phyloP scores from a whole-genome alignment of 306 rosid genomes.

The Cercis canadensis region DNA sequence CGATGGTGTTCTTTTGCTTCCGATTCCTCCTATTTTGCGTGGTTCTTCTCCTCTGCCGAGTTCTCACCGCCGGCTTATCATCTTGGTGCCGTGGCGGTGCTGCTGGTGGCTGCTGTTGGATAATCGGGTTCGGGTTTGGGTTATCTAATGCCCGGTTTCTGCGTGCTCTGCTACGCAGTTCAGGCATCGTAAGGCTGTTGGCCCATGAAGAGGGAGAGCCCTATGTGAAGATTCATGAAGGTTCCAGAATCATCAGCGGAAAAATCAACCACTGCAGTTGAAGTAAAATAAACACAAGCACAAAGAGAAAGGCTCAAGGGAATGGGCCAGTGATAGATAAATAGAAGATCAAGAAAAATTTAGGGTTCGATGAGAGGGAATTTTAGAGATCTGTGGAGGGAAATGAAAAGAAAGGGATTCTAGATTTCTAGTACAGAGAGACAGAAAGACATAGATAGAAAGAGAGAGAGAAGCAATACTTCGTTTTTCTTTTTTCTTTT shows the following conservation, averaged over 20 bases:
- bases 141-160: slow-evolving; percentile 34
- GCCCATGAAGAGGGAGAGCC: slow-evolving; percentile 50
- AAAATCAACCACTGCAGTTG: slow-evolving; percentile 25
- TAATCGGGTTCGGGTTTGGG: slow-evolving; percentile 46
- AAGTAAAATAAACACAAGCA: not conserved
- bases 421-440: slow-evolving; percentile 37
- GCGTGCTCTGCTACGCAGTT: slow-evolving; percentile 56
- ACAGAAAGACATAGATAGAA: not conserved
- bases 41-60: slow-evolving; percentile 37
- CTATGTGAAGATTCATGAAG: slow-evolving; percentile 43
- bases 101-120: slow-evolving; percentile 15
- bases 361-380: slow-evolving; percentile 45
- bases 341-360: not conserved
- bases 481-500: not conserved
- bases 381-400: slow-evolving; percentile 63
- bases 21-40: slow-evolving; percentile 35
- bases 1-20: slow-evolving; percentile 47
- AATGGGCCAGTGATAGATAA: not conserved
- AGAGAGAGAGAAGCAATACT: not conserved
- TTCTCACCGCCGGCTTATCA: slow-evolving; percentile 26
- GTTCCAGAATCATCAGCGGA: slow-evolving; percentile 42
- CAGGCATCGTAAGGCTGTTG: slow-evolving; percentile 54
- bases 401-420: slow-evolving; percentile 39
- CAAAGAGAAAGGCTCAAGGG: not conserved
- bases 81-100: not conserved